Evolutionary conservation across 163 green algal species (phyloP).

Genomic region (Chlorella variabilis): DNA sequence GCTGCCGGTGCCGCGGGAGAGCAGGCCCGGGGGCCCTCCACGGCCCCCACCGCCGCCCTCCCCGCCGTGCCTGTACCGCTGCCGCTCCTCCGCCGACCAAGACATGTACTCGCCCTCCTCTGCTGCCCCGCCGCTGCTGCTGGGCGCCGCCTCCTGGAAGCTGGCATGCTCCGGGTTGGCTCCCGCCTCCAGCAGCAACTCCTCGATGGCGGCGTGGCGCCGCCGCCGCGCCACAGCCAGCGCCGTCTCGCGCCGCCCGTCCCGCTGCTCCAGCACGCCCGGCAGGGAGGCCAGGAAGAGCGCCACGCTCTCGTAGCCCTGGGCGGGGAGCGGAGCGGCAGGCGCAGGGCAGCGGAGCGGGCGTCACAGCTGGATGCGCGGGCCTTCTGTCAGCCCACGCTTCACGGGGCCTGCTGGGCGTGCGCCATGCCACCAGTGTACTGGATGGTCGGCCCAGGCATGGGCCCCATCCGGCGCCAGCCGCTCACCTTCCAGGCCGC

Average conservation of each 20-base stretch:
- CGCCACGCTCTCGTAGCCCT: conserved; percentile 34
- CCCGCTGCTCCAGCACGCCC: conserved; percentile 29
- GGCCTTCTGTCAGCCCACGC: too few relatives aligned
- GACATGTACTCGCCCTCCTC: neutral
- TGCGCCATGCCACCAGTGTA: too few relatives aligned
- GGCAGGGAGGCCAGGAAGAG: conserved; percentile 33
- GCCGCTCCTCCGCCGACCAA: conserved; percentile 24
- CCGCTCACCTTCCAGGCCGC: conserved; percentile 26
- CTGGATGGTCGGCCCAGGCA: too few relatives aligned
- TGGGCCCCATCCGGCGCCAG: too few relatives aligned
- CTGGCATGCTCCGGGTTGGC: conserved; percentile 29
- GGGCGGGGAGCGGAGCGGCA: neutral
- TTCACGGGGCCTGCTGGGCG: too few relatives aligned
- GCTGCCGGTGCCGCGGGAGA: neutral
- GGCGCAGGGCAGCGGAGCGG: neutral
- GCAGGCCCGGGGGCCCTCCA: neutral
- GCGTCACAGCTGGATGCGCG: too few relatives aligned
- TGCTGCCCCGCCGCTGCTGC: neutral
- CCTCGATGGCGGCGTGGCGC: neutral
- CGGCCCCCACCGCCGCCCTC: neutral
- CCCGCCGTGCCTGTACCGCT: conserved; percentile 17
- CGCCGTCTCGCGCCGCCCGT: conserved; percentile 30
- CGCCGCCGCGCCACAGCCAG: conserved; percentile 17
- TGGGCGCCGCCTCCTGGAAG: neutral
- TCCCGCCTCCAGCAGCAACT: conserved; percentile 29